These are phyloP conservation scores for Cladosporium sp. DNA, from an alignment of 2,329 filamentous ascomycete genomes.

Conservation along the genomic window DNA sequence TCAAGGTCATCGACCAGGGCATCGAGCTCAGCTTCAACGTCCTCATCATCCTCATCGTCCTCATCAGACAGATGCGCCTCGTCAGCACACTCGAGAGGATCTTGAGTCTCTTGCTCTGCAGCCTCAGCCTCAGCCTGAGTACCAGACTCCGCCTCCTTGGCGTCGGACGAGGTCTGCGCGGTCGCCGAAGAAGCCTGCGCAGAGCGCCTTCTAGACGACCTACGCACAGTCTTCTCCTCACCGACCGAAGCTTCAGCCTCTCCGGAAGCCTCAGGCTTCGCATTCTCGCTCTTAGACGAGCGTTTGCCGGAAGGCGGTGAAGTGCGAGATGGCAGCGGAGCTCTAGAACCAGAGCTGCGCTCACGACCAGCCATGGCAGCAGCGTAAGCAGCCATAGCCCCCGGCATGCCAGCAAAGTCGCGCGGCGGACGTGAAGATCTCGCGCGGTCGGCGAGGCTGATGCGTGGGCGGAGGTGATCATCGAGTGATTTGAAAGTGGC, in stretches of 20 bases:
- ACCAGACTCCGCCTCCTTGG: constrained; percentile 7
- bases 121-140: constrained; percentile 20
- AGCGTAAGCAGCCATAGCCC: constrained; percentile 72
- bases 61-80: constrained; percentile 71
- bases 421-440: constrained; percentile 47
- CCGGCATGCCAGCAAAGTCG: constrained; percentile 53
- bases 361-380: constrained; percentile 61
- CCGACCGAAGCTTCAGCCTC: constrained; percentile 17
- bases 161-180: constrained; percentile 12
- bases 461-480: constrained; percentile 89
- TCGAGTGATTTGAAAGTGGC: constrained; percentile 96
- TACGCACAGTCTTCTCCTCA: constrained; percentile 25
- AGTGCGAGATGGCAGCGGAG: constrained; percentile 23
- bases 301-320: constrained; percentile 6
- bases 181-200: constrained; percentile 22
- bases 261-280: constrained; percentile 21
- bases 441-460: constrained; percentile 69
- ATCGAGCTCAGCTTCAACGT: constrained; percentile 61
- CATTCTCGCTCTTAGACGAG: constrained; percentile 19
- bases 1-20: constrained; percentile 89
- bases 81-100: constrained; percentile 85
- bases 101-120: constrained; percentile 57
- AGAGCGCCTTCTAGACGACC: constrained; percentile 31
- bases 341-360: constrained; percentile 24
- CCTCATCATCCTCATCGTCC: constrained; percentile 47